Conservation (phyloP, 2,329 filamentous ascomycete species). For the Colletotrichum theobromicola region DNA sequence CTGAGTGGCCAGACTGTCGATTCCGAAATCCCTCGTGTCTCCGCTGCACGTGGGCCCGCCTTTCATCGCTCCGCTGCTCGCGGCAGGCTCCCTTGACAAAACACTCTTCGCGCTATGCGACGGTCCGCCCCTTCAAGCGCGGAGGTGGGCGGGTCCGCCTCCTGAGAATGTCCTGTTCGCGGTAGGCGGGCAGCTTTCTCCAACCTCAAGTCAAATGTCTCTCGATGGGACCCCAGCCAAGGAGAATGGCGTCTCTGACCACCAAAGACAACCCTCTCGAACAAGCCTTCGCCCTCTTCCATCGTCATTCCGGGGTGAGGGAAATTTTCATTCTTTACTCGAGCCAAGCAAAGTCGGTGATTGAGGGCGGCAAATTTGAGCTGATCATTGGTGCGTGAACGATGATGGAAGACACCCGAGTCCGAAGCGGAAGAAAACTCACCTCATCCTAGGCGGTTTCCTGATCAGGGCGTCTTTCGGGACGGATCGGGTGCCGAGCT, state of each 20-base stretch:
- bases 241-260: not conserved
- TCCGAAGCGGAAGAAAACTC: not conserved
- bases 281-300: not conserved
- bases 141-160: not conserved
- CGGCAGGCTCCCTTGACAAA: not conserved
- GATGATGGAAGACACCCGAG: not conserved
- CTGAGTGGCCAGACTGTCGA: not conserved
- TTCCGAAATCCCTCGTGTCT: not conserved
- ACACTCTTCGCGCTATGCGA: not conserved
- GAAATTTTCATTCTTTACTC: not conserved
- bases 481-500: not conserved
- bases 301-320: not conserved
- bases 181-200: not conserved
- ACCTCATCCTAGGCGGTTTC: not conserved
- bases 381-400: not conserved
- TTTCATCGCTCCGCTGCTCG: not conserved
- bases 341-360: not conserved
- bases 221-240: not conserved
- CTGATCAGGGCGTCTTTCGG: not conserved
- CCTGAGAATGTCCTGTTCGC: not conserved
- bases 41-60: not conserved
- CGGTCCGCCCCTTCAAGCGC: not conserved
- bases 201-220: not conserved
- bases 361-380: no score
- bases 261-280: not conserved